Base-by-base conservation (phyloP, 495 filamentous ascomycete species). In the Cladorrhinum samala region DNA sequence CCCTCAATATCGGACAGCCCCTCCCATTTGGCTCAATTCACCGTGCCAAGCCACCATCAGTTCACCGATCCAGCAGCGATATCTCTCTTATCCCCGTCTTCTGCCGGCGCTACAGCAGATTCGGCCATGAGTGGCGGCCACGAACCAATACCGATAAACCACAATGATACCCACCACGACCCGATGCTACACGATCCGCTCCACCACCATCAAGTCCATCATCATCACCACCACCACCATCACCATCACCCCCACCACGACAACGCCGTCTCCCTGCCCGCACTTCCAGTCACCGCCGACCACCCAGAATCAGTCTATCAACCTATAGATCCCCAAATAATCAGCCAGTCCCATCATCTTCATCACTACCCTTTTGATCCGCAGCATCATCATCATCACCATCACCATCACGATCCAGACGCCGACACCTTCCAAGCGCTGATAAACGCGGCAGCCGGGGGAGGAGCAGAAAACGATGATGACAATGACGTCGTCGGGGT, bases 391-490 rank as follows among this genome's bases (percentile, higher is more conserved):
- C 59, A 63, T 23, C 59, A 59, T 21, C 52, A 59, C 7, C 62
- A 64, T 20, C 54, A 63, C 18, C 30, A 56, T 24, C 56, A 61
- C 19, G 47, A 56, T 33, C 49, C 59, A 33, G 63, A 71, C 19
- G 50, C 61, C 1, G 66, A 70, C 25, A 68, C 66, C 30, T 75
- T 75, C 62, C 71, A 76, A 45, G 69, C 69, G 2, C 61, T 77
- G 1, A 68, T 77, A 18, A 62, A 73, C 47, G 73, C 67, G 11
- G 47, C 61, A 2, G 68, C 56, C 14, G 61, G 55, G 16, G 58
- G 11, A 56, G 44, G 56, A 59, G 30, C 50, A n/a, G n/a, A n/a
- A n/a, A n/a, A 50, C 14, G 58, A 52, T 1, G 53, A 53, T 20
- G 38, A 42, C 23, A 50, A 17, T 30, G 41, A 11, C 13, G 23